Conservation (phyloP, 495 filamentous ascomycete genomes). For the Jackrogersella minutella region DNA sequence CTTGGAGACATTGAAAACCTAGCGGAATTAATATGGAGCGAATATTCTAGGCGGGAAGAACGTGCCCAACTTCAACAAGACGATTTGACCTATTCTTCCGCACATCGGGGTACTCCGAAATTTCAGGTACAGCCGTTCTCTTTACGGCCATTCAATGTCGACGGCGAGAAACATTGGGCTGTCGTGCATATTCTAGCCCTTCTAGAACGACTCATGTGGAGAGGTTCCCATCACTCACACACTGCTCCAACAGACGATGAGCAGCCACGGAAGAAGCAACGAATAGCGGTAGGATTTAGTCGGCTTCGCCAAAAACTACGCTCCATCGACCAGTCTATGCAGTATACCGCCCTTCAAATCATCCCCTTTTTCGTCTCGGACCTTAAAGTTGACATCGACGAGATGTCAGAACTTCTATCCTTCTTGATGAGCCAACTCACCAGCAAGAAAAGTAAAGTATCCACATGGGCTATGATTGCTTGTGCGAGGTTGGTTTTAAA, state of each 20-base stretch:
- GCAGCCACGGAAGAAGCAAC: constrained; percentile 69
- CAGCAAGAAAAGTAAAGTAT: constrained; percentile 48
- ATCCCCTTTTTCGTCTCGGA: constrained; percentile 71
- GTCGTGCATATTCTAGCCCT: constrained; percentile 59
- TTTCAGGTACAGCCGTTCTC: constrained; percentile 53
- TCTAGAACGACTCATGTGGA: constrained; percentile 55
- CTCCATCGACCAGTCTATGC: constrained; percentile 61
- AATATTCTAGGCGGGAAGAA: constrained; percentile 75
- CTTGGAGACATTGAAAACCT: constrained; percentile 59
- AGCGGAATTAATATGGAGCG: constrained; percentile 68
- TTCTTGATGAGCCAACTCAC: constrained; percentile 48
- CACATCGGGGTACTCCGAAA: constrained; percentile 45
- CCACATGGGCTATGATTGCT: constrained; percentile 66
- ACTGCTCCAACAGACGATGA: constrained; percentile 45
- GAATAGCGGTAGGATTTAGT: constrained; percentile 63
- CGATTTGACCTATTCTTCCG: constrained; percentile 67
- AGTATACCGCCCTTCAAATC: constrained; percentile 77
- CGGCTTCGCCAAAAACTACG: constrained; percentile 69
- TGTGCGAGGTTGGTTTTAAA: constrained; percentile 61
- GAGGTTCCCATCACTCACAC: constrained; percentile 36
- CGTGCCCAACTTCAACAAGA: constrained; percentile 79
- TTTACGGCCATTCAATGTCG: constrained; percentile 55
- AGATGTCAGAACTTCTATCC: constrained; percentile 49
- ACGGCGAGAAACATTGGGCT: constrained; percentile 63
- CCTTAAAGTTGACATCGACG: constrained; percentile 46